phyloP scores from a whole-genome alignment of 2,329 filamentous ascomycete species.

The Camptophora hylomeconis region DNA sequence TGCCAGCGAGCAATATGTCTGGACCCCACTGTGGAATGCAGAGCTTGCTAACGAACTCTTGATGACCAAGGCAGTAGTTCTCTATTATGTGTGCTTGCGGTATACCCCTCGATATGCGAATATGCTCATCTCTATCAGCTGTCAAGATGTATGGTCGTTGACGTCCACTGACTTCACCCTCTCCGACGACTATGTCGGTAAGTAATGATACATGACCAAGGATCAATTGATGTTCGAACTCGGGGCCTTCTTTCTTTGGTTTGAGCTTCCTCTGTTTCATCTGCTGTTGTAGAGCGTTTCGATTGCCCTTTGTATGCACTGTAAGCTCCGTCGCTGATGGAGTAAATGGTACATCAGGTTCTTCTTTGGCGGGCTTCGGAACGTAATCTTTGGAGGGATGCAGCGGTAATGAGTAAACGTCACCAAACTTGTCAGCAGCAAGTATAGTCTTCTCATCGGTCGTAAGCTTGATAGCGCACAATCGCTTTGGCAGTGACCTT shows the following conservation, averaged over 20 bases:
- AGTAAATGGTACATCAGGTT: conserved; percentile 26
- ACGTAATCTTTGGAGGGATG: conserved; percentile 30
- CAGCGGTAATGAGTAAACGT: conserved; percentile 81
- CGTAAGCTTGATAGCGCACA: conserved; percentile 61
- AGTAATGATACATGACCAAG: conserved; percentile 94
- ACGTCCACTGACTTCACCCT: conserved; percentile 28
- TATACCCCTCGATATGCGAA: conserved; percentile 69
- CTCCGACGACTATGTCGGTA: conserved; percentile 54
- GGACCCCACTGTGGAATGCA: conserved; percentile 46
- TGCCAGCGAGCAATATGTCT: conserved; percentile 67
- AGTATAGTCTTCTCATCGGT: conserved; percentile 61
- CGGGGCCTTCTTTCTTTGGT: conserved; percentile 34
- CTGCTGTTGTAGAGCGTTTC: conserved; percentile 44
- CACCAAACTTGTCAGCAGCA: conserved; percentile 88
- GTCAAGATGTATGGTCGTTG: conserved; percentile 50
- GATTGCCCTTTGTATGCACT: conserved; percentile 50
- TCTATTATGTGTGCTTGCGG: conserved; percentile 84
- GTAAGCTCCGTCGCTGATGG: conserved; percentile 45
- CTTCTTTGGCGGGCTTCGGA: conserved; percentile 17
- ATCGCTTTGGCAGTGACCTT: conserved; percentile 77
- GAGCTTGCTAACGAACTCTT: conserved; percentile 67
- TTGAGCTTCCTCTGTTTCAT: conserved; percentile 29
- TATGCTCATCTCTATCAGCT: conserved; percentile 65
- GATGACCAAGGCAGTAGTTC: conserved; percentile 77
- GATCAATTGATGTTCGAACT: conserved; percentile 64